A percentile compares a stretch with the other conserved stretches of the same genome.
phyloP scores from a whole-genome alignment of 495 filamentous ascomycete genomes.

The Talaromyces ruber region DNA sequence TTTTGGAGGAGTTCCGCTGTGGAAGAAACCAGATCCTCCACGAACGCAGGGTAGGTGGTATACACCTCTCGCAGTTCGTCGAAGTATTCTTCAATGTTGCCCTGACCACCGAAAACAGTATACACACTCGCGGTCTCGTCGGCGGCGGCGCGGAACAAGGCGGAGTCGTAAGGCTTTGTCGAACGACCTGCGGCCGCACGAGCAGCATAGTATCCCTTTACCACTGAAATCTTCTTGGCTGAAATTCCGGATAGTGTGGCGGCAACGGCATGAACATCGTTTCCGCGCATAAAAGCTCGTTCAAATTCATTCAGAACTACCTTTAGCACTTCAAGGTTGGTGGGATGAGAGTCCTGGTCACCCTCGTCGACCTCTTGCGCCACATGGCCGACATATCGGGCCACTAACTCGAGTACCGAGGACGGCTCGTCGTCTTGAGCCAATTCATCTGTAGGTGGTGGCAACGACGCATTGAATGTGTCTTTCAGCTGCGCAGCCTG shows the following conservation, averaged over 20 bases:
- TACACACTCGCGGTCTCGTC: conserved; percentile 75
- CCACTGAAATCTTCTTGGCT: conserved; percentile 79
- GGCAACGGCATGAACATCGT: conserved; percentile 89
- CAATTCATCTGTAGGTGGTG: conserved; percentile 87
- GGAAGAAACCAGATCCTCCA: conserved; percentile 71
- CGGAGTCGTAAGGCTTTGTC: conserved; percentile 84
- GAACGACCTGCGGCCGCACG: conserved; percentile 72
- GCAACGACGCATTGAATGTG: conserved; percentile 72
- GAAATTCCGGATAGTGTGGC: conserved; percentile 78
- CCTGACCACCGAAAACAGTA: conserved; percentile 95
- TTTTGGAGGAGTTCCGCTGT: conserved; percentile 75
- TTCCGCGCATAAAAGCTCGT: conserved; percentile 85
- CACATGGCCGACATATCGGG: conserved; percentile 83
- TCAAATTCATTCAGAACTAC: conserved; percentile 91
- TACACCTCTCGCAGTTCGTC: conserved; percentile 90
- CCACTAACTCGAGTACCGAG: conserved; percentile 81
- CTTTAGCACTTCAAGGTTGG: conserved; percentile 80
- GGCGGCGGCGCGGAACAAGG: conserved; percentile 77
- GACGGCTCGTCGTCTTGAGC: conserved; percentile 97
- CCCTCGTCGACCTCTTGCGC: conserved; percentile 80
- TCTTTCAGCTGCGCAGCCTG: conserved; percentile 89
- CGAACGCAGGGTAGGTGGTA: conserved; percentile 79
- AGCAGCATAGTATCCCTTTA: conserved; percentile 83
- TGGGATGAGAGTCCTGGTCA: conserved; percentile 78
- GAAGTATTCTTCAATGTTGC: conserved; percentile 99